A percentile compares a stretch with the other conserved stretches of the same genome.
These are phyloP conservation scores for Talaromyces adpressus DNA, from an alignment of 495 filamentous ascomycete species.

Conservation along the genomic window DNA sequence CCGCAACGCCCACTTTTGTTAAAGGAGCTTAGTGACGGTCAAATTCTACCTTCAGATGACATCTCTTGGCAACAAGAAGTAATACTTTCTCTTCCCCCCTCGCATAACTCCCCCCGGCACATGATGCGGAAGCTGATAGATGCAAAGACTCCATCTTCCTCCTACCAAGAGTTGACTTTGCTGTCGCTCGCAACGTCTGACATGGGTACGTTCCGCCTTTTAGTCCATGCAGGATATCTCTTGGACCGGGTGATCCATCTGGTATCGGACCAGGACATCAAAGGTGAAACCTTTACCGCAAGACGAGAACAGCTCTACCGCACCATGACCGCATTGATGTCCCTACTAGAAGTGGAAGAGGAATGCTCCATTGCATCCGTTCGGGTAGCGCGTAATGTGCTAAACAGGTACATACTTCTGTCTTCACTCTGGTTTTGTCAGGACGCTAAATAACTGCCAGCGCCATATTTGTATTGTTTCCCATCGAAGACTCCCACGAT, in stretches of 20 bases:
- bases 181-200: slow-evolving; percentile 11
- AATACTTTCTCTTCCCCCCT: neutral
- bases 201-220: slow-evolving; percentile 12
- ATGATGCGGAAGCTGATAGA: neutral
- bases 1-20: neutral
- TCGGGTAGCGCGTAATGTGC: slow-evolving; percentile 10
- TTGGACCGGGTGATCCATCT: slow-evolving; percentile 10
- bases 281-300: neutral
- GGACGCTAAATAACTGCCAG: neutral
- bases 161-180: slow-evolving; percentile 5
- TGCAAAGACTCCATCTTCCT: neutral
- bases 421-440: neutral
- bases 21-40: neutral
- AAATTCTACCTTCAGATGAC: neutral
- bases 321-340: slow-evolving; percentile 10
- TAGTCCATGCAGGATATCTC: slow-evolving; percentile 13
- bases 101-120: neutral
- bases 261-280: slow-evolving; percentile 5
- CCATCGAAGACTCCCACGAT: neutral
- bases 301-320: slow-evolving; percentile 12
- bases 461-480: neutral
- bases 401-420: slow-evolving; percentile 8
- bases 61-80: neutral
- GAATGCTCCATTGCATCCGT: slow-evolving; percentile 7
- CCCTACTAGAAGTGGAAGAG: slow-evolving; percentile 10